phyloP scores from a whole-genome alignment of 2,329 filamentous ascomycete species.

The Pezizomycotina sp. region DNA sequence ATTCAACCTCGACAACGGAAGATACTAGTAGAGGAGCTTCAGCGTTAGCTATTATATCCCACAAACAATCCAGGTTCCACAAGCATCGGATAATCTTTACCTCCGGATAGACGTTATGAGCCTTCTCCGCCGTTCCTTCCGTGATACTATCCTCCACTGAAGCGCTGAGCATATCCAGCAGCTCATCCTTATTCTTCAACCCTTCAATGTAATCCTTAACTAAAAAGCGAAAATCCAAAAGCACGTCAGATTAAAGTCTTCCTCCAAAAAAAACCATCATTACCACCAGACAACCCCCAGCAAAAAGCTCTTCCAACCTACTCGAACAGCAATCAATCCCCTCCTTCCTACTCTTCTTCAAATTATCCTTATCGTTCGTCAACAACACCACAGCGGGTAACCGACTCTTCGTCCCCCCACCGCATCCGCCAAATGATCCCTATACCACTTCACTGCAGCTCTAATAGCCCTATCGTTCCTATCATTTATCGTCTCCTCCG shows the following conservation, averaged over 20 bases:
- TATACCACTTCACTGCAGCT: slow-evolving; percentile 77
- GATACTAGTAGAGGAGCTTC: slow-evolving; percentile 37
- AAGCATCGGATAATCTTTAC: slow-evolving; percentile 2
- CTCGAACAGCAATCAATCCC: slow-evolving; percentile 34
- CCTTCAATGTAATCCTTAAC: slow-evolving; percentile 58
- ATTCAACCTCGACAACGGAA: slow-evolving; percentile 77
- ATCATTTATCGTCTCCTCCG: slow-evolving; percentile 83
- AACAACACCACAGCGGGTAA: slow-evolving; percentile 76
- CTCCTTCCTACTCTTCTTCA: slow-evolving; percentile 64
- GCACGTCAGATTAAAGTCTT: neutral
- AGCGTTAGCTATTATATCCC: no score
- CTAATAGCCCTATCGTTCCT: slow-evolving; percentile 87
- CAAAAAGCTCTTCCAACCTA: slow-evolving; percentile 1
- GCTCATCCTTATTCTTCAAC: slow-evolving; percentile 64
- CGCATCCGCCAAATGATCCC: slow-evolving; percentile 55
- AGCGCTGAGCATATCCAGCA: slow-evolving; percentile 87
- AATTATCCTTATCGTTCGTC: slow-evolving; percentile 77
- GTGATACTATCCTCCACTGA: slow-evolving; percentile 52
- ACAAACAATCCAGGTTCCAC: neutral
- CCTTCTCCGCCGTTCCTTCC: slow-evolving; percentile 45
- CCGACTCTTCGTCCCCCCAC: slow-evolving; percentile 35
- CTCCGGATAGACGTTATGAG: slow-evolving; percentile 60
- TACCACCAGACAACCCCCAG: neutral
- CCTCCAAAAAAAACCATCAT: neutral
- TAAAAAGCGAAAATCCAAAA: slow-evolving; percentile 44